These are phyloP conservation scores for Phytophthora syringae DNA, from an alignment of 352 stramenopile species.

Conservation along the genomic window DNA sequence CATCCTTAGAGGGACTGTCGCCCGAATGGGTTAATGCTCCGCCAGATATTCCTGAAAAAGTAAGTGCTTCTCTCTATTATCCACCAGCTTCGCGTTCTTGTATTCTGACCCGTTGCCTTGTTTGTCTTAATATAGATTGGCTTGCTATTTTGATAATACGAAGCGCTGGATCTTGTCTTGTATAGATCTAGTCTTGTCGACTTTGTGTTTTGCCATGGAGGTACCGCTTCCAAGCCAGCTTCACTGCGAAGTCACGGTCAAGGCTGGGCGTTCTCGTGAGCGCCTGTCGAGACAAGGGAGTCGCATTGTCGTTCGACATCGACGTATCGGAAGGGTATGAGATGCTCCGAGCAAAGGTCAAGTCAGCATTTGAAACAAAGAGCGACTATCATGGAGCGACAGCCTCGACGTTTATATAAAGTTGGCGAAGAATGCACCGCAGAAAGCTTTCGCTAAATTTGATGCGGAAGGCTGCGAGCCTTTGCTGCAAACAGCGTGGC, in stretches of 20 bases:
- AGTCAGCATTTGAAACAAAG: constrained; percentile 6
- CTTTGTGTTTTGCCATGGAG: constrained; percentile 4
- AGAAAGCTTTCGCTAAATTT: too few species aligned
- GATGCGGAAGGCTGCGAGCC: too few species aligned
- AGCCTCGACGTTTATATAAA: constrained; percentile 6
- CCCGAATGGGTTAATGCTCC: constrained; percentile 4
- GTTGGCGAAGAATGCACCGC: too few species aligned
- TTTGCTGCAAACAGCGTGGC: too few species aligned
- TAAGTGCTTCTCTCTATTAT: not conserved
- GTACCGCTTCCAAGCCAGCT: not conserved
- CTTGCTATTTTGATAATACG: too few species aligned
- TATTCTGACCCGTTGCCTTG: too few species aligned
- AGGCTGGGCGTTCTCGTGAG: constrained; percentile 3
- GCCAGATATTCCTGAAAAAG: constrained; percentile 1
- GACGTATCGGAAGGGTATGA: too few species aligned
- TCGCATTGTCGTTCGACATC: too few species aligned
- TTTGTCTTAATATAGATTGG: too few species aligned
- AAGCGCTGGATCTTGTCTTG: too few species aligned
- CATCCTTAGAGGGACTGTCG: constrained; percentile 13
- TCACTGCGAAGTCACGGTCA: constrained; percentile 8
- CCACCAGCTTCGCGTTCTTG: too few species aligned
- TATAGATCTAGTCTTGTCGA: not conserved
- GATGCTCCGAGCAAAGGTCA: too few species aligned
- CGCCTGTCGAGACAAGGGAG: constrained; percentile 18
- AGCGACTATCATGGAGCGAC: not conserved